These are phyloP conservation scores for Neocatenulostroma microsporum DNA, from an alignment of 2,329 filamentous ascomycete species.

Conservation along the genomic window DNA sequence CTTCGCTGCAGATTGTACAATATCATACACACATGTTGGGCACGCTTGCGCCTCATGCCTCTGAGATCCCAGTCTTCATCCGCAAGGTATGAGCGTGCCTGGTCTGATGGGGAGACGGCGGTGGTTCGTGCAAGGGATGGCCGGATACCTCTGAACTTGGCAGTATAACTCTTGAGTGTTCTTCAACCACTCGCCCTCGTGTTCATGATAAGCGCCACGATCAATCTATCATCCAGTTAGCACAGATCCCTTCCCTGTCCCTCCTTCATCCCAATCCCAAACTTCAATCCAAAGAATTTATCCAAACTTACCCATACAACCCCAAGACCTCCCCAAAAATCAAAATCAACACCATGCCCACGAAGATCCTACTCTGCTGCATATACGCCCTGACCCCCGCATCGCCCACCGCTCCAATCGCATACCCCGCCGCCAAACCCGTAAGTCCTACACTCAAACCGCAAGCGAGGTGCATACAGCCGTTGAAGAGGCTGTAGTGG, in stretches of 20 bases:
- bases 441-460: conserved; percentile 87
- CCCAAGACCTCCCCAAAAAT: conserved; percentile 98
- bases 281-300: background rate
- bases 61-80: too few relatives aligned
- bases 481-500: conserved; percentile 78
- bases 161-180: background rate
- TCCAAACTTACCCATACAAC: conserved; percentile 72
- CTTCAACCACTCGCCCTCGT: conserved; percentile 39
- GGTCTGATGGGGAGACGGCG: too few relatives aligned
- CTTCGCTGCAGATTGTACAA: too few relatives aligned
- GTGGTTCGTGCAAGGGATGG: too few relatives aligned
- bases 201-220: conserved; percentile 89
- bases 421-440: conserved; percentile 88
- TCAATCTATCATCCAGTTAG: conserved; percentile 53
- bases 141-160: too few relatives aligned
- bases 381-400: conserved; percentile 85
- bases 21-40: too few relatives aligned
- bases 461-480: conserved; percentile 87
- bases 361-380: conserved; percentile 91
- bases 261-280: conserved; percentile 1
- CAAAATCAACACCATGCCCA: conserved; percentile 96
- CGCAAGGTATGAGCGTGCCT: too few relatives aligned
- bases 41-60: too few relatives aligned
- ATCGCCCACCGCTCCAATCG: conserved; percentile 93
- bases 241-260: conserved; percentile 2